These are phyloP conservation scores for Friedmanniomyces endolithicus DNA, from an alignment of 495 filamentous ascomycete species.

Conservation along the genomic window DNA sequence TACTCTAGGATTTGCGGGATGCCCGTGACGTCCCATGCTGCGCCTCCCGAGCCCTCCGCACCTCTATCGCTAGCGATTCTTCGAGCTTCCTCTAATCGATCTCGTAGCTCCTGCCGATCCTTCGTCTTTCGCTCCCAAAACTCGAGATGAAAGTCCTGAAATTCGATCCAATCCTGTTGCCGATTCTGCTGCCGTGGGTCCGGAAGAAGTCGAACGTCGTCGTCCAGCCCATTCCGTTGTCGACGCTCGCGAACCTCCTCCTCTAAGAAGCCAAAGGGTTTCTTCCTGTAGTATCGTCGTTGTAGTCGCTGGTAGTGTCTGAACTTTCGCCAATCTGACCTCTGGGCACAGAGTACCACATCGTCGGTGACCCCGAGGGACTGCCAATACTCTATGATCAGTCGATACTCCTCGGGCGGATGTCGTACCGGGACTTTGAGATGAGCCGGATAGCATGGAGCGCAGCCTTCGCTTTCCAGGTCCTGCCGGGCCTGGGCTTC, in stretches of 20 bases:
- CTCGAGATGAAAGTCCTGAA: neutral
- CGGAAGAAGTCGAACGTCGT: neutral
- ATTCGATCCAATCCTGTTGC: neutral
- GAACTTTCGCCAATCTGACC: neutral
- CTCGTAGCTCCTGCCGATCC: neutral
- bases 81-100: neutral
- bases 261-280: neutral
- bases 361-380: neutral
- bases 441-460: neutral
- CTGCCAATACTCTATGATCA: neutral
- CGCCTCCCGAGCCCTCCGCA: neutral
- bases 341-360: neutral
- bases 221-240: neutral
- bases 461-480: neutral
- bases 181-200: neutral
- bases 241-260: neutral
- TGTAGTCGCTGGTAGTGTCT: neutral
- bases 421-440: neutral
- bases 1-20: neutral
- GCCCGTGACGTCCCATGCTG: neutral
- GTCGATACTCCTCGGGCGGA: neutral
- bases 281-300: neutral
- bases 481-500: neutral
- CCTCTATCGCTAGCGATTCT: neutral
- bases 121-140: neutral